phyloP scores from a whole-genome alignment of 2,329 filamentous ascomycete species.

The Trichocomaceae sp. region DNA sequence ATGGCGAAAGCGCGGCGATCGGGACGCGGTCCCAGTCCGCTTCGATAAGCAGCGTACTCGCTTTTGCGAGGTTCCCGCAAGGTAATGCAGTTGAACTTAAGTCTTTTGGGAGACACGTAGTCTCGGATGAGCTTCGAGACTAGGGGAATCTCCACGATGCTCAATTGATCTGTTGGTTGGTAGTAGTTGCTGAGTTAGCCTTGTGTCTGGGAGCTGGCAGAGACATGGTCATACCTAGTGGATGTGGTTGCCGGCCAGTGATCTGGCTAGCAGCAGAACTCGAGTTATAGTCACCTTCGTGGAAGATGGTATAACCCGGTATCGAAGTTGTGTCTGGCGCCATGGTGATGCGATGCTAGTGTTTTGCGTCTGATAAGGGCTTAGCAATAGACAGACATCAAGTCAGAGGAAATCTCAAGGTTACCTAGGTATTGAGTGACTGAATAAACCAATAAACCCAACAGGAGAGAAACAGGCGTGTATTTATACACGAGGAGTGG shows the following conservation, averaged over 20 bases:
- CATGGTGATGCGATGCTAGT: slow-evolving; percentile 9
- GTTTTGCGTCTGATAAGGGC: too few species aligned
- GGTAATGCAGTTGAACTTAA: slow-evolving; percentile 43
- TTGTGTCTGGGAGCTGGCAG: background rate
- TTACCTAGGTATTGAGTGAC: background rate
- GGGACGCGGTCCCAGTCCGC: slow-evolving; percentile 24
- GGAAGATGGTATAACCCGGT: slow-evolving; percentile 16
- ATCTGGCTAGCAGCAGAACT: slow-evolving; percentile 11
- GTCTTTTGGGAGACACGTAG: slow-evolving; percentile 22
- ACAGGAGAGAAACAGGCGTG: background rate
- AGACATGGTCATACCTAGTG: slow-evolving; percentile 11
- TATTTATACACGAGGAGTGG: background rate
- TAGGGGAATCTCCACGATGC: slow-evolving; percentile 25
- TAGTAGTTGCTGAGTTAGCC: background rate
- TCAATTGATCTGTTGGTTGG: slow-evolving; percentile 19
- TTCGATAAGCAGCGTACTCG: slow-evolving; percentile 27
- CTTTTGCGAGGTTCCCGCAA: slow-evolving; percentile 47
- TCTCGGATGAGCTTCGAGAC: slow-evolving; percentile 23
- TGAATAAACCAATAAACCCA: background rate
- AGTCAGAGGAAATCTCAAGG: too few species aligned
- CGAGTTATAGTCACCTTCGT: slow-evolving; percentile 13
- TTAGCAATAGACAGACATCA: too few species aligned
- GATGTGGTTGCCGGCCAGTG: slow-evolving; percentile 11
- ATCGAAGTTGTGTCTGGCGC: slow-evolving; percentile 16
- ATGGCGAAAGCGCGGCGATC: slow-evolving; percentile 41